These are phyloP conservation scores for Dictyostelium purpureum DNA, from an alignment of 78 protist species.

Conservation along the genomic window DNA sequence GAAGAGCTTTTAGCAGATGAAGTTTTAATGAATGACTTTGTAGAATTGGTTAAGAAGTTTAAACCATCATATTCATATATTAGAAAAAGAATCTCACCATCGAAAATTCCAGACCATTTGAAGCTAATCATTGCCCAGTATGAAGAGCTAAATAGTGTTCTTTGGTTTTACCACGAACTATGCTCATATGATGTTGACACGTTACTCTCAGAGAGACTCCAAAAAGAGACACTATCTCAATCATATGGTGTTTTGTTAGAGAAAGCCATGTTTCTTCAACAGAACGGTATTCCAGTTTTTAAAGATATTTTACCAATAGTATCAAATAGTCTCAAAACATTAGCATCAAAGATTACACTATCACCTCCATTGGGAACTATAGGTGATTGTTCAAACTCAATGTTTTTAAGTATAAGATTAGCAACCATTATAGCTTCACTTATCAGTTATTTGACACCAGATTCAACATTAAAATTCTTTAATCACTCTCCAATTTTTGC, in stretches of 20 bases:
- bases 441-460: slow-evolving; percentile 20
- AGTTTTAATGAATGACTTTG: too few species aligned
- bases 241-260: slow-evolving; percentile 57
- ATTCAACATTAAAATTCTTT: slow-evolving; percentile 48
- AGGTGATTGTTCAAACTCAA: slow-evolving; percentile 73
- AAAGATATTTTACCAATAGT: slow-evolving; percentile 32
- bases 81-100: slow-evolving; percentile 15
- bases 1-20: not conserved
- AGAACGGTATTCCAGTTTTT: slow-evolving; percentile 44
- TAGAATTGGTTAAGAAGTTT: not conserved
- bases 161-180: slow-evolving; percentile 71
- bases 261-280: slow-evolving; percentile 50
- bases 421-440: slow-evolving; percentile 65
- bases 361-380: slow-evolving; percentile 64
- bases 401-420: slow-evolving; percentile 65
- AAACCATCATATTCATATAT: slow-evolving; percentile 56
- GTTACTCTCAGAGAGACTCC: not conserved
- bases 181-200: slow-evolving; percentile 38
- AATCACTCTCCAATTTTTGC: slow-evolving; percentile 60
- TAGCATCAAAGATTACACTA: slow-evolving; percentile 3
- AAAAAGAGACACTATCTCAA: not conserved
- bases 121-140: slow-evolving; percentile 22
- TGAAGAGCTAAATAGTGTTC: slow-evolving; percentile 26
- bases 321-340: not conserved
- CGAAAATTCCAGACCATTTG: slow-evolving; percentile 4